Conservation (phyloP, 2,329 filamentous ascomycete genomes). For the Fusarium sp. region DNA sequence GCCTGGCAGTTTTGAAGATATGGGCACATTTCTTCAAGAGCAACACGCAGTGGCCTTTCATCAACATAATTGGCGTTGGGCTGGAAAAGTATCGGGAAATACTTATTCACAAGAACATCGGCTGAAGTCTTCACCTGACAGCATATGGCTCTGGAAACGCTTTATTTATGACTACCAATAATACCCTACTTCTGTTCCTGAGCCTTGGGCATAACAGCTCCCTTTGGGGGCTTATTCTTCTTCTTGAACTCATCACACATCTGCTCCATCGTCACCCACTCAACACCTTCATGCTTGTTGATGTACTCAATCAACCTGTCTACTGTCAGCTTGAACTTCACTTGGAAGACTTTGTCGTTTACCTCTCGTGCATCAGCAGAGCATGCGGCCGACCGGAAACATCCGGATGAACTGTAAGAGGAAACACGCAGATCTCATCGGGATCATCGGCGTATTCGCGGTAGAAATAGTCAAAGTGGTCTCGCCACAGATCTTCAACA, state of each 20-base stretch:
- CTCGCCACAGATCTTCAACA: constrained; percentile 72
- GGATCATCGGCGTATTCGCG: constrained; percentile 56
- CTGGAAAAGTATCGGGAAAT: constrained; percentile 49
- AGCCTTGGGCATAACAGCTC: constrained; percentile 54
- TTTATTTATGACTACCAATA: background rate
- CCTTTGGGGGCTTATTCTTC: constrained; percentile 66
- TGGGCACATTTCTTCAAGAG: constrained; percentile 59
- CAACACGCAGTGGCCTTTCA: constrained; percentile 60
- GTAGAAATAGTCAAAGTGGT: constrained; percentile 79
- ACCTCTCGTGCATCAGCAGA: constrained; percentile 74
- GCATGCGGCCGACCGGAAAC: constrained; percentile 77
- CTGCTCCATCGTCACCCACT: constrained; percentile 76
- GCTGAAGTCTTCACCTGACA: background rate
- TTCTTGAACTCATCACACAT: constrained; percentile 79
- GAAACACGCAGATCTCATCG: constrained; percentile 80
- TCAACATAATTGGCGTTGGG: constrained; percentile 56
- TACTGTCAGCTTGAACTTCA: too few species aligned
- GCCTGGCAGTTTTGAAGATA: constrained; percentile 53
- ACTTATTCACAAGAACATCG: constrained; percentile 5
- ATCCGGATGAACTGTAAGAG: constrained; percentile 81
- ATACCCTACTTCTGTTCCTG: background rate
- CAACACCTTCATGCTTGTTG: constrained; percentile 67
- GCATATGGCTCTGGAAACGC: fast-evolving
- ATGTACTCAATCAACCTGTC: constrained; percentile 69
- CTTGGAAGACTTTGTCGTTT: background rate